phyloP scores from a whole-genome alignment of 2,329 filamentous ascomycete species.

The Cercospora brassicicola region DNA sequence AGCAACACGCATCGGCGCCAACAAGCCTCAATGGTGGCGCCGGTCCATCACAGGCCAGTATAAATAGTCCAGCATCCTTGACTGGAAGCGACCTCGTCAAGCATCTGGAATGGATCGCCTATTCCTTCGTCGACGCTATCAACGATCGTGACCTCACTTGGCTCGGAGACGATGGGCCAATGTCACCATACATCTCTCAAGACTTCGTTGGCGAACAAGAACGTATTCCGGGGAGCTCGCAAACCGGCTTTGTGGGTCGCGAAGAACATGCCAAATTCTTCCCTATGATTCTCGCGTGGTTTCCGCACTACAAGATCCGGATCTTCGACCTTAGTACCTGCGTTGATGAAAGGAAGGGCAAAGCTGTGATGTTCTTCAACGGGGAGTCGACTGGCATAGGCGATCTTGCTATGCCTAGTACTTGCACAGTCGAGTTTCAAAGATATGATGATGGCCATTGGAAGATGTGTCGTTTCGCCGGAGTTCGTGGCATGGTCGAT shows the following conservation, averaged over 20 bases:
- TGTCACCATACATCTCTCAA: not conserved
- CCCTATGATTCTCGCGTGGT: not conserved
- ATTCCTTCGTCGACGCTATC: not conserved
- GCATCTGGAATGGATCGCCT: not conserved
- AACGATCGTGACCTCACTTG: not conserved
- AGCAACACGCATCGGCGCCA: not conserved
- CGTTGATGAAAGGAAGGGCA: not conserved
- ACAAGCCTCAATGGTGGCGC: not conserved
- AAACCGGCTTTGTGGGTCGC: not conserved
- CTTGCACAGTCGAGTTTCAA: not conserved
- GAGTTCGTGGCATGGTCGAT: not conserved
- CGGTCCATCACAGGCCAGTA: not conserved
- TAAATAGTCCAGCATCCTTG: not conserved
- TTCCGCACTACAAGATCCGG: not conserved
- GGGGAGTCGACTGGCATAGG: not conserved
- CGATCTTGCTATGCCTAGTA: not conserved
- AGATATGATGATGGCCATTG: not conserved
- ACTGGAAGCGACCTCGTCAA: not conserved
- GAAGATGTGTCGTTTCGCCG: not conserved
- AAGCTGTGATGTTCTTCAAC: not conserved
- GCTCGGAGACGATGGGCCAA: not conserved
- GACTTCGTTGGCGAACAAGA: not conserved
- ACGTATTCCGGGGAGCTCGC: not conserved
- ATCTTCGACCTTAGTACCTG: not conserved
- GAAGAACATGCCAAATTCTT: not conserved